Evolutionary conservation across 805 yeast species (phyloP).

Genomic region (Blastobotrys mokoenaii): DNA sequence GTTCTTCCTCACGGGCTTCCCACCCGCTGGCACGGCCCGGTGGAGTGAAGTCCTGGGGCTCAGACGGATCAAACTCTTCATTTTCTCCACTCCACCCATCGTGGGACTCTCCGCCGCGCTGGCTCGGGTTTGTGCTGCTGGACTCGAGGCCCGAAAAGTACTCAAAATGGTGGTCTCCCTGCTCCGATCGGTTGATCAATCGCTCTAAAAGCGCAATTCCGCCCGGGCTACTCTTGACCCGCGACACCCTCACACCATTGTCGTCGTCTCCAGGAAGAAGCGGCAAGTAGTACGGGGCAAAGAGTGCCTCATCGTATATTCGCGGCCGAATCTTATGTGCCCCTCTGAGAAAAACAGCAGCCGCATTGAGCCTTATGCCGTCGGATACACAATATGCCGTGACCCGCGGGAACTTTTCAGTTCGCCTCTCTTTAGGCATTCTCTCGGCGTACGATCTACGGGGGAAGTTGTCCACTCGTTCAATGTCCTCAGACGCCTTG

Average conservation of each 20-base stretch:
- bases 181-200: constrained; percentile 71
- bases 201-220: constrained; percentile 56
- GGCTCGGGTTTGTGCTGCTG: too few relatives aligned
- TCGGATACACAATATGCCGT: constrained; percentile 91
- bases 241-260: too few relatives aligned
- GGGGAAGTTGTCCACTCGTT: constrained; percentile 11
- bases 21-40: too few relatives aligned
- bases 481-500: constrained; percentile 6
- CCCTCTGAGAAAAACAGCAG: constrained; percentile 54
- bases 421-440: constrained; percentile 41
- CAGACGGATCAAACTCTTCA: constrained; percentile 76
- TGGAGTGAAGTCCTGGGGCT: constrained; percentile 78
- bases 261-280: constrained; percentile 63
- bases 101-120: too few relatives aligned
- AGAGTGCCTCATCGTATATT: constrained; percentile 84
- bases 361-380: constrained; percentile 56
- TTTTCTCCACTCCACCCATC: constrained; percentile 21
- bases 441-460: constrained; percentile 27
- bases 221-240: constrained; percentile 28
- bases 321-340: constrained; percentile 82
- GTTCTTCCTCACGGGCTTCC: constrained; percentile 3
- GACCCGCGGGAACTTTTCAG: constrained; percentile 65
- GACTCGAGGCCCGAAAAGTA: constrained; percentile 76
- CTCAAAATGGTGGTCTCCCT: constrained; percentile 85
- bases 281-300: constrained; percentile 83